Percentiles rank a stretch among this genome's conserved stretches.
Conservation (phyloP, 2,329 filamentous ascomycete genomes). For the Xylaria sp. region DNA sequence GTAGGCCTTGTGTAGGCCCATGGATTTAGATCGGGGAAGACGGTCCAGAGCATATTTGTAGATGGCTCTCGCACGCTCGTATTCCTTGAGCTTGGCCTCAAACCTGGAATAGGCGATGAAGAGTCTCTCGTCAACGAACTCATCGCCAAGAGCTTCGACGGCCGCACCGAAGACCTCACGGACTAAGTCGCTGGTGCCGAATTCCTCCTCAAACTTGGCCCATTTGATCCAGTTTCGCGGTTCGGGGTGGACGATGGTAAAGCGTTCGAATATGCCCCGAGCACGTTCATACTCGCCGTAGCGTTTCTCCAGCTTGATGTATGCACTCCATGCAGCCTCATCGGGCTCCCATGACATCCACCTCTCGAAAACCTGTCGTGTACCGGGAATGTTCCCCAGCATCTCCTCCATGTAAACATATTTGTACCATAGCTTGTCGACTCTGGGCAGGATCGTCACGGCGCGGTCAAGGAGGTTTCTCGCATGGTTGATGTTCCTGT, state of each 20-base stretch:
- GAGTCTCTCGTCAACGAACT: constrained; percentile 92
- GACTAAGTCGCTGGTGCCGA: constrained; percentile 84
- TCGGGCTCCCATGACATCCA: constrained; percentile 99
- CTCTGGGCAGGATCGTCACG: constrained; percentile 82
- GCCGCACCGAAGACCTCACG: constrained; percentile 86
- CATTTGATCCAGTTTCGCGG: constrained; percentile 98
- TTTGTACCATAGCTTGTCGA: constrained; percentile 99
- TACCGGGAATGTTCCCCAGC: constrained; percentile 86
- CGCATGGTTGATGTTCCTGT: constrained; percentile 91
- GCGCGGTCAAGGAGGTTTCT: constrained; percentile 90
- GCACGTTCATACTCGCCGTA: constrained; percentile 89
- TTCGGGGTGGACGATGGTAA: constrained; percentile 89
- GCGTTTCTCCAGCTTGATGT: constrained; percentile 94
- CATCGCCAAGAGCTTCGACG: constrained; percentile 84
- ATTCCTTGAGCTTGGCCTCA: constrained; percentile 90
- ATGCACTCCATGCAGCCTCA: constrained; percentile 89
- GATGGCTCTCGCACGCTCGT: constrained; percentile 86
- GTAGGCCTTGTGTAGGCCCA: constrained; percentile 83
- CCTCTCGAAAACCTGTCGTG: constrained; percentile 88
- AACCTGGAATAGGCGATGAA: constrained; percentile 96
- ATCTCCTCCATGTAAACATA: constrained; percentile 99
- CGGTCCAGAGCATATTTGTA: constrained; percentile 96
- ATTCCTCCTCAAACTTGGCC: constrained; percentile 95
- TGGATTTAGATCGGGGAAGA: constrained; percentile 79
- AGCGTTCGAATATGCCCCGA: constrained; percentile 82